Percentiles rank a stretch among this genome's conserved stretches.
Evolutionary conservation across 805 yeast species (phyloP).

Genomic region (Saccharomycopsis synnaedendra): DNA sequence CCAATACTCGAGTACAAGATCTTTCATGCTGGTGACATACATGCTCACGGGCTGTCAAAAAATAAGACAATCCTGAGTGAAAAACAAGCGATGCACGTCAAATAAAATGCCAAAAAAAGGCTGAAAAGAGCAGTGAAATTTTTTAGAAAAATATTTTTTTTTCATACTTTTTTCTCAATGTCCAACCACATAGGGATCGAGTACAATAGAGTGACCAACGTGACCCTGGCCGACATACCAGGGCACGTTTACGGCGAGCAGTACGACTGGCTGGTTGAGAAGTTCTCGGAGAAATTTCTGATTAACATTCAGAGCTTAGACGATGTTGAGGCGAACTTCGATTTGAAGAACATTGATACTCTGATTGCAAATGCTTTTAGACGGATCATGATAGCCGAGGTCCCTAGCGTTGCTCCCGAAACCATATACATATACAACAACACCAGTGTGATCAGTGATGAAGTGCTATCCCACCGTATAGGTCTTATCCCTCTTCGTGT

Average conservation of each 20-base stretch:
- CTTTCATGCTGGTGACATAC: no score
- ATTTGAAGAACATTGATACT: conserved; percentile 76
- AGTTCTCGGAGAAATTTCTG: conserved; percentile 56
- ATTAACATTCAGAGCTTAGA: conserved; percentile 55
- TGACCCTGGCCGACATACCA: conserved; percentile 85
- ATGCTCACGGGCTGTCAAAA: no score
- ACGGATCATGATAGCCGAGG: conserved; percentile 93
- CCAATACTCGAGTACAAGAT: no score
- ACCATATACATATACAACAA: conserved; percentile 83
- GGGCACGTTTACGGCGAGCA: conserved; percentile 62
- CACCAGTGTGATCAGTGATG: conserved; percentile 95
- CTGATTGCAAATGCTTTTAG: conserved; percentile 94
- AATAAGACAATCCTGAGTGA: no score
- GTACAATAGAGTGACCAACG: conserved; percentile 83
- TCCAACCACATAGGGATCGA: conserved; percentile 43
- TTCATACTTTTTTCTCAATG: no score
- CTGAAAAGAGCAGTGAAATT: no score
- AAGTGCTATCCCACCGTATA: conserved; percentile 89
- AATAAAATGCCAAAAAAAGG: no score
- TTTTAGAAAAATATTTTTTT: no score
- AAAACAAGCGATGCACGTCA: no score
- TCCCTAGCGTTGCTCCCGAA: conserved; percentile 93
- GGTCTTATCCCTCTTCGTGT: conserved; percentile 86
- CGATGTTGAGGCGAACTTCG: conserved; percentile 74
- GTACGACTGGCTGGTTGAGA: conserved; percentile 73